Percentiles rank a stretch among this genome's conserved stretches.
Conservation (phyloP, 495 filamentous ascomycete species). For the Halenospora varia region DNA sequence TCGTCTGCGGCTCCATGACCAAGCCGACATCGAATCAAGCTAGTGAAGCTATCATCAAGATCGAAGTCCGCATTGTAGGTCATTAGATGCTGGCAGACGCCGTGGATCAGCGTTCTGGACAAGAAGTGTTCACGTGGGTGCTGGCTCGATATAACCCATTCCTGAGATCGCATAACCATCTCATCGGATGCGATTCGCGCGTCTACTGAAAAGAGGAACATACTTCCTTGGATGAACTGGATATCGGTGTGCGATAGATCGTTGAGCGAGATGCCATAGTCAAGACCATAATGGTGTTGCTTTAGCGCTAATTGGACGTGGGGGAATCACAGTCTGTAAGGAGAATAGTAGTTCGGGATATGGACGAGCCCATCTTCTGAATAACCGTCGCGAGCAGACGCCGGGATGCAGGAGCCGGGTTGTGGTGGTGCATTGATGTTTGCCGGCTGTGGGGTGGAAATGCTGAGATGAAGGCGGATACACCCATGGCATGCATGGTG, state of each 20-base stretch:
- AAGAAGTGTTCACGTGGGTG: conserved; percentile 12
- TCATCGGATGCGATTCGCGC: conserved; percentile 16
- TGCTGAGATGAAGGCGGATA: conserved; percentile 18
- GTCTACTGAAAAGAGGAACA: conserved; percentile 20
- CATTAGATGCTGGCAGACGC: conserved; percentile 17
- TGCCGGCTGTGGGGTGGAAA: conserved; percentile 5
- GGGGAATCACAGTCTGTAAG: conserved; percentile 15
- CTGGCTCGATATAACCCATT: conserved; percentile 17
- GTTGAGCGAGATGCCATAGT: conserved; percentile 16
- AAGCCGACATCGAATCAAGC: conserved; percentile 13
- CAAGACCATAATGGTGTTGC: conserved; percentile 19
- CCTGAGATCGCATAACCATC: conserved; percentile 20
- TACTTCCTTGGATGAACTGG: conserved; percentile 10
- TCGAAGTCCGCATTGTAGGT: conserved; percentile 8
- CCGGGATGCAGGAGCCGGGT: background rate
- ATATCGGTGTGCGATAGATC: conserved; percentile 16
- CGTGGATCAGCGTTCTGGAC: conserved; percentile 7
- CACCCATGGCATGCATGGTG: conserved; percentile 21
- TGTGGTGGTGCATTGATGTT: conserved; percentile 3
- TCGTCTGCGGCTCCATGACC: conserved; percentile 8
- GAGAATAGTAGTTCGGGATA: conserved; percentile 10
- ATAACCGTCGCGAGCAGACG: conserved; percentile 4
- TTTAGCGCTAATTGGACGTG: conserved; percentile 24
- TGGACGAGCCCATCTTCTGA: conserved; percentile 7
- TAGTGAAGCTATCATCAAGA: conserved; percentile 11